Evolutionary conservation across 371 early-diverging fungal species (phyloP), one percentile per base, ranked within the genome.

Genomic region (Apophysomyces ossiformis): DNA sequence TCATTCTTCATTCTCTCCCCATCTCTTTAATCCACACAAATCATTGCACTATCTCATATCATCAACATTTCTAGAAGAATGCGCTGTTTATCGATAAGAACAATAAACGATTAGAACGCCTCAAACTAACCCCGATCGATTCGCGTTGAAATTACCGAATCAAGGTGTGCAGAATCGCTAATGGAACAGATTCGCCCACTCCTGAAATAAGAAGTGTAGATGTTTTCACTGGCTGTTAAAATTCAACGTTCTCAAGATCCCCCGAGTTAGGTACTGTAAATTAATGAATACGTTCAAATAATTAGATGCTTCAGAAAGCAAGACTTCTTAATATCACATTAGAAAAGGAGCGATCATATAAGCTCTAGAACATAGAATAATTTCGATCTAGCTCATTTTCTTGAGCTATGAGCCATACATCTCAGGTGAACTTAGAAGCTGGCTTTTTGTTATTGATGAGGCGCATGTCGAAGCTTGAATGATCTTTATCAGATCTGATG

Each of bases 101-200:
- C 21, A 50, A 50, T 50, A 21, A 45, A 45, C 46, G 46, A 16
- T n/a, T 45, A n/a, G 46, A 45, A 45, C 13, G 46, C 46, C 46
- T 13, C 46, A 45, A 45, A 7, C 6, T 45, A n/a, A 45, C 46
- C 12, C 46, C 46, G 46, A 45, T 45, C 16, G 4, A 16, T n/a
- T 13, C n/a, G 46, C 46, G 26, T 26, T 26, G 26, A 26, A 26
- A 26, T 2, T 1, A 1, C 26, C 1, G 26, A 26, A 26, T 26
- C 16, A 16, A 7, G 13, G 13, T 16, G 46, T 8, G 16, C 13
- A 13, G 7, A 45, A 6, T 45, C 13, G 7, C 6, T 45, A 7
- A n/a, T 45, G 16, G 46, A 45, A 45, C 9, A 16, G 16, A 13
- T 16, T 45, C 46, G 13, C 13, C 46, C 13, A 13, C 16, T 45